Percentiles rank a stretch among this genome's conserved stretches.
phyloP scores from a whole-genome alignment of 2,329 filamentous ascomycete species.

The Aspergillus carbonarius region DNA sequence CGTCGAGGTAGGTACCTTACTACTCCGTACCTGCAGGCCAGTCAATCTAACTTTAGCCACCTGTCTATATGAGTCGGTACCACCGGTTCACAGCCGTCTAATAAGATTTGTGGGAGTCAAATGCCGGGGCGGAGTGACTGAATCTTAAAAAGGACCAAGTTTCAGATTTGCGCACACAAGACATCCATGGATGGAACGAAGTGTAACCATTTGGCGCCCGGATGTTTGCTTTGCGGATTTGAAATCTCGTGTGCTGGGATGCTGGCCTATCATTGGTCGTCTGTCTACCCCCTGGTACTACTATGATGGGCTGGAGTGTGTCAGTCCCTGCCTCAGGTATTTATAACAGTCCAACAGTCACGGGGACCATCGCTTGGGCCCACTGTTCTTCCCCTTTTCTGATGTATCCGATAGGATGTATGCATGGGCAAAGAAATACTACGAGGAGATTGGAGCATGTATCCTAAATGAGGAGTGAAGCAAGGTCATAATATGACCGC shows the following conservation, averaged over 20 bases:
- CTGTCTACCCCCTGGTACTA: no score
- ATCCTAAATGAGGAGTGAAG: no score
- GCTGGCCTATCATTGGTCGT: neutral
- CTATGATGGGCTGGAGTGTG: no score
- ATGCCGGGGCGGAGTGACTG: neutral
- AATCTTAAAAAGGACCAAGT: neutral
- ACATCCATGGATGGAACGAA: neutral
- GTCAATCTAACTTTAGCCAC: neutral
- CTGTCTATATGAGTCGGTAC: neutral
- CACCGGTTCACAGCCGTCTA: neutral
- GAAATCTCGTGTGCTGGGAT: neutral
- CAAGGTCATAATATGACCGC: neutral
- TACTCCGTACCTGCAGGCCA: neutral
- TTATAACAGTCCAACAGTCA: neutral
- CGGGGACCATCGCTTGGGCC: neutral
- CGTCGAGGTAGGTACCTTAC: no score
- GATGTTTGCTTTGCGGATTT: neutral
- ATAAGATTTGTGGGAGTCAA: neutral
- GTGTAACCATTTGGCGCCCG: neutral
- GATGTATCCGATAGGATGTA: neutral
- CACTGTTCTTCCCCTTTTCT: neutral
- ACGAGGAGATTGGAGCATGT: no score
- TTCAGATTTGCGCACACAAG: neutral
- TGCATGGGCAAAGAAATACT: neutral
- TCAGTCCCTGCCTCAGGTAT: neutral